These are phyloP conservation scores for Polyplosphaeria fusca DNA, from an alignment of 495 filamentous ascomycete genomes.

Conservation along the genomic window DNA sequence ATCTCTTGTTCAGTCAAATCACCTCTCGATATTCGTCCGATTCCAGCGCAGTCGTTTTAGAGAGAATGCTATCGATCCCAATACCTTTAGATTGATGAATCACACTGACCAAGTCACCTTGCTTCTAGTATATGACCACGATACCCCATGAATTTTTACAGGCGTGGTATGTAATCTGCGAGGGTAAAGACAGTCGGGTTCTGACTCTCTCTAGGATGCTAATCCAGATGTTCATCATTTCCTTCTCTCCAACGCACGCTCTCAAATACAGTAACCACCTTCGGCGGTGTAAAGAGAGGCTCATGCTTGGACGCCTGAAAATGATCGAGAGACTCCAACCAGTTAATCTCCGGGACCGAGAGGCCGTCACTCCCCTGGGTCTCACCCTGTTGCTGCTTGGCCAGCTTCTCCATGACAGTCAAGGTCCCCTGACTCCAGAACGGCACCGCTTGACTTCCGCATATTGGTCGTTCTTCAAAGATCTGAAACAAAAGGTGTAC, in stretches of 20 bases:
- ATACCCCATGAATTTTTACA: constrained; percentile 13
- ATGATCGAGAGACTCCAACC: constrained; percentile 16
- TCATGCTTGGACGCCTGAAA: constrained; percentile 4
- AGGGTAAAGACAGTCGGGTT: background rate
- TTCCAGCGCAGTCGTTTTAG: too few relatives aligned
- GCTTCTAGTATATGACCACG: constrained; percentile 5
- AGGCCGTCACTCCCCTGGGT: constrained; percentile 9
- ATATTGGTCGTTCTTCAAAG: constrained; percentile 2
- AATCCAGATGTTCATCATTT: background rate
- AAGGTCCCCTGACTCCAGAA: constrained; percentile 10
- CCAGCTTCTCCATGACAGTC: constrained; percentile 12
- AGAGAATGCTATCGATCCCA: too few relatives aligned
- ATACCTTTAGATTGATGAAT: too few relatives aligned
- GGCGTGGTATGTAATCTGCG: constrained; percentile 1
- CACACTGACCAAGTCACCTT: too few relatives aligned
- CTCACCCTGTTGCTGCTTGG: constrained; percentile 1
- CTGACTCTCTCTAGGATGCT: constrained; percentile 1
- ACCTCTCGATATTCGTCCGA: too few relatives aligned
- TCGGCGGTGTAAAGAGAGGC: constrained; percentile 6
- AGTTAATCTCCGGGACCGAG: background rate
- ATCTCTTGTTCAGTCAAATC: too few relatives aligned
- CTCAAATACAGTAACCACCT: background rate
- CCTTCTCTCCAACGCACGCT: background rate
- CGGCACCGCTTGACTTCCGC: constrained; percentile 10
- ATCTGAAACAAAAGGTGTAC: background rate